Percentiles rank a stretch among this genome's conserved stretches.
Conservation (phyloP, 139 green algal species). For the Dunaliella sp. region DNA sequence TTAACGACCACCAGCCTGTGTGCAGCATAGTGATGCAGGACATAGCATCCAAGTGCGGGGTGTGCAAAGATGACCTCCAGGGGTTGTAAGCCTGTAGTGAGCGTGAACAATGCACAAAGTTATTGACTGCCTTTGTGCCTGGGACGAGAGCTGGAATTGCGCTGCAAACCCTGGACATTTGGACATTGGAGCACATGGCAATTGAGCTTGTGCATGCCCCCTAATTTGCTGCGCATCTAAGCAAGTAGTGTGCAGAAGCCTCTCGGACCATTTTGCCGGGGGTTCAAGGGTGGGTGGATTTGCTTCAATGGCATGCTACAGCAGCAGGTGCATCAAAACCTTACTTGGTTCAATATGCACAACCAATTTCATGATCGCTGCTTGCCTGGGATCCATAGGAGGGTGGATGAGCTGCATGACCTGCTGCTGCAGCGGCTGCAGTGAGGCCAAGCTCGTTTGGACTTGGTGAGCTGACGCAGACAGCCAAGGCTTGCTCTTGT, state of each 20-base stretch:
- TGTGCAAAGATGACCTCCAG: no score
- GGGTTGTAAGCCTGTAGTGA: no score
- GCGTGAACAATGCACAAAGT: no score
- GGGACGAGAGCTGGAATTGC: no score
- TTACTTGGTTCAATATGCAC: no score
- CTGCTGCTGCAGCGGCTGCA: constrained; percentile 6
- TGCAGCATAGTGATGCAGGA: no score
- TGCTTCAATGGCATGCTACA: not conserved
- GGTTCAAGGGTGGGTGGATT: not conserved
- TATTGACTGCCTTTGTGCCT: no score
- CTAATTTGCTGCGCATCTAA: no score
- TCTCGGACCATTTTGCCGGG: not conserved
- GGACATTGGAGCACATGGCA: not conserved
- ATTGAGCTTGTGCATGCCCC: no score
- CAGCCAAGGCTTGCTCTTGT: not conserved
- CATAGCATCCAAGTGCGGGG: no score
- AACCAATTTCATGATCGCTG: no score
- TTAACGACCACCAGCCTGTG: not conserved
- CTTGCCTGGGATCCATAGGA: not conserved
- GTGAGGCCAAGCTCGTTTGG: not conserved
- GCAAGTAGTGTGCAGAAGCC: not conserved
- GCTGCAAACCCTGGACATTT: not conserved
- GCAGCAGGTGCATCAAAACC: not conserved
- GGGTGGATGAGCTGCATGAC: constrained; percentile 14
- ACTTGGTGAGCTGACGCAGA: not conserved